Percentiles rank a stretch among this genome's conserved stretches.
phyloP scores from a whole-genome alignment of 805 yeast genomes.

The Yamadazyma philogaea region DNA sequence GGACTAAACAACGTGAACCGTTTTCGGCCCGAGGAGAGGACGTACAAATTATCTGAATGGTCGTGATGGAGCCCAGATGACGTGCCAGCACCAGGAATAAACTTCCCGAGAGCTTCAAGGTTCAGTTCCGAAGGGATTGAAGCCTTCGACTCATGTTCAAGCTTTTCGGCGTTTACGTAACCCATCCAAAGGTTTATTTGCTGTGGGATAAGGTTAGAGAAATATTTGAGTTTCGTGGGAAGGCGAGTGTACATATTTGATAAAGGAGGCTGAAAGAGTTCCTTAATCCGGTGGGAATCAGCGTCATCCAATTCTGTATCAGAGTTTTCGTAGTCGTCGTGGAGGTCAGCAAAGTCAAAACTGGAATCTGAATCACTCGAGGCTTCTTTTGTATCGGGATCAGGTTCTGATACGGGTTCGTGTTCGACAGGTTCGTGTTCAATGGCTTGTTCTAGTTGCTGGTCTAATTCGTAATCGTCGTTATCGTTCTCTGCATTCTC shows the following conservation, averaged over 20 bases:
- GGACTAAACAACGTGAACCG: constrained; percentile 70
- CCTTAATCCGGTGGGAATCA: constrained; percentile 23
- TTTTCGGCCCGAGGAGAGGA: constrained; percentile 57
- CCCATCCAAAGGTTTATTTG: constrained; percentile 80
- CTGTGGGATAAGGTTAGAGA: constrained; percentile 52
- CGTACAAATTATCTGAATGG: constrained; percentile 73
- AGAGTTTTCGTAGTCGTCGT: constrained; percentile 49
- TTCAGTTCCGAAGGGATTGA: constrained; percentile 11
- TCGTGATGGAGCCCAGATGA: constrained; percentile 80
- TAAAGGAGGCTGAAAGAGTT: constrained; percentile 62
- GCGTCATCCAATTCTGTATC: constrained; percentile 20
- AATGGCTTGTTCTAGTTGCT: constrained; percentile 15
- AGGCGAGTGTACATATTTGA: constrained; percentile 30
- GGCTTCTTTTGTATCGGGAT: neutral
- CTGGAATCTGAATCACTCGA: constrained; percentile 32
- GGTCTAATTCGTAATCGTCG: constrained; percentile 14
- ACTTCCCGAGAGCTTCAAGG: constrained; percentile 28
- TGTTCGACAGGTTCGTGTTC: neutral
- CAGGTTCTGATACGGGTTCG: neutral
- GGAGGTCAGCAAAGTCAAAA: constrained; percentile 41
- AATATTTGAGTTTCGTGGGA: constrained; percentile 41
- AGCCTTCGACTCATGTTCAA: neutral
- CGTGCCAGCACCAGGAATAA: constrained; percentile 54
- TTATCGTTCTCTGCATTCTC: constrained; percentile 1
- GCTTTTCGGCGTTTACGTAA: constrained; percentile 15